These are phyloP conservation scores for Poronia punctata DNA, from an alignment of 495 filamentous ascomycete species.

Conservation along the genomic window DNA sequence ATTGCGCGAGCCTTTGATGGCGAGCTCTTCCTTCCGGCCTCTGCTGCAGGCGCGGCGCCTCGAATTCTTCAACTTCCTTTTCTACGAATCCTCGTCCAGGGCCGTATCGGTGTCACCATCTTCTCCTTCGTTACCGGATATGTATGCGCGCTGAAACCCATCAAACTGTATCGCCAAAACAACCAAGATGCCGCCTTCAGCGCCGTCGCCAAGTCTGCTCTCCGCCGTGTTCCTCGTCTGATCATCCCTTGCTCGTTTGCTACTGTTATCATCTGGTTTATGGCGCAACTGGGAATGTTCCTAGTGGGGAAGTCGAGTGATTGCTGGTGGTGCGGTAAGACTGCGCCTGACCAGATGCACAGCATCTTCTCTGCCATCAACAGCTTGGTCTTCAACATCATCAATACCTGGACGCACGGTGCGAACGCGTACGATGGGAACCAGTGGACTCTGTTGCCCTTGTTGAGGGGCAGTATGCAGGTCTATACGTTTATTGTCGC, in stretches of 20 bases:
- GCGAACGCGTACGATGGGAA: slow-evolving; percentile 57
- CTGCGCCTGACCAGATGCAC: slow-evolving; percentile 39
- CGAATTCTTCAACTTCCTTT: slow-evolving; percentile 53
- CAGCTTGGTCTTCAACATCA: slow-evolving; percentile 37
- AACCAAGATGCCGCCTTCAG: slow-evolving; percentile 45
- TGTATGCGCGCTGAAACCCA: slow-evolving; percentile 59
- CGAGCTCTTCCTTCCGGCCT: slow-evolving; percentile 49
- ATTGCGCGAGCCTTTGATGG: slow-evolving; percentile 54
- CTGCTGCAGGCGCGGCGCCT: slow-evolving; percentile 37
- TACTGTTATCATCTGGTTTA: slow-evolving; percentile 49
- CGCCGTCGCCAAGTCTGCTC: slow-evolving; percentile 54
- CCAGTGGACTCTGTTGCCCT: slow-evolving; percentile 59
- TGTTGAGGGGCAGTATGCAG: slow-evolving; percentile 55
- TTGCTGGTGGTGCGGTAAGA: slow-evolving; percentile 54
- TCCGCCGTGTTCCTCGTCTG: slow-evolving; percentile 56
- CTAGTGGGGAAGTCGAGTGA: slow-evolving; percentile 48
- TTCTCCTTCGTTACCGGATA: slow-evolving; percentile 64
- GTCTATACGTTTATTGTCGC: slow-evolving; percentile 52
- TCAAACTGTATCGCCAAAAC: slow-evolving; percentile 52
- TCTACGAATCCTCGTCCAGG: slow-evolving; percentile 56
- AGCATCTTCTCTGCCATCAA: slow-evolving; percentile 30
- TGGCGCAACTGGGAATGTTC: slow-evolving; percentile 54
- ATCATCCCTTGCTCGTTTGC: slow-evolving; percentile 55
- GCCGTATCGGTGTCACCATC: slow-evolving; percentile 57
- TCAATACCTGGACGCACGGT: slow-evolving; percentile 52